phyloP scores from a whole-genome alignment of 1,284 basidiomycete genomes.

The Agaricales sp. region DNA sequence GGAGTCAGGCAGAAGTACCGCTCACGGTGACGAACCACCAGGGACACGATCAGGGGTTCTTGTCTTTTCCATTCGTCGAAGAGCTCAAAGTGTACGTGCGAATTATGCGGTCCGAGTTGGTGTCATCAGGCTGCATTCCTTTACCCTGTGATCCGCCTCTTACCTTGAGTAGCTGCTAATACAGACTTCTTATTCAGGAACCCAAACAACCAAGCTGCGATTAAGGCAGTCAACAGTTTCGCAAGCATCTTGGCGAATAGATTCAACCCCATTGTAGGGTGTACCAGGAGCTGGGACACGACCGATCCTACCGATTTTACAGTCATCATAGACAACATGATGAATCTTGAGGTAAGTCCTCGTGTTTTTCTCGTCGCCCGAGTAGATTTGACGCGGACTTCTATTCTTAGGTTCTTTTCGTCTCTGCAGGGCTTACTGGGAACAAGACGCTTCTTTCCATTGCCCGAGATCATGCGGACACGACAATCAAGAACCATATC shows the following conservation, averaged over 20 bases:
- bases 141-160: not conserved
- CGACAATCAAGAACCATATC: slow-evolving; percentile 57
- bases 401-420: slow-evolving; percentile 34
- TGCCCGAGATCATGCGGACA: slow-evolving; percentile 53
- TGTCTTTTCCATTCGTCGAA: slow-evolving; percentile 9
- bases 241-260: slow-evolving; percentile 27
- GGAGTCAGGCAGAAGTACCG: slow-evolving; percentile 1
- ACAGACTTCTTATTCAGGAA: slow-evolving; percentile 20
- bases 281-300: slow-evolving; percentile 45
- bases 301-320: slow-evolving; percentile 28
- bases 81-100: slow-evolving; percentile 21
- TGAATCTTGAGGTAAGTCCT: slow-evolving; percentile 46
- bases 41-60: slow-evolving; percentile 7
- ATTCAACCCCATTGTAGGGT: slow-evolving; percentile 32
- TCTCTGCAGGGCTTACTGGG: slow-evolving; percentile 41
- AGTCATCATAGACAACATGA: slow-evolving; percentile 73
- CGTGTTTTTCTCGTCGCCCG: too few relatives aligned
- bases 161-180: too few relatives aligned
- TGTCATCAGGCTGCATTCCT: not conserved
- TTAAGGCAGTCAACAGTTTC: slow-evolving; percentile 26
- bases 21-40: not conserved
- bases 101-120: not conserved
- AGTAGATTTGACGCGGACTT: not conserved
- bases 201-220: slow-evolving; percentile 25
- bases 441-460: slow-evolving; percentile 50